A percentile compares a stretch with the other conserved stretches of the same genome.
Conservation (phyloP, 2,329 filamentous ascomycete genomes). For the Cladophialophora bantiana region DNA sequence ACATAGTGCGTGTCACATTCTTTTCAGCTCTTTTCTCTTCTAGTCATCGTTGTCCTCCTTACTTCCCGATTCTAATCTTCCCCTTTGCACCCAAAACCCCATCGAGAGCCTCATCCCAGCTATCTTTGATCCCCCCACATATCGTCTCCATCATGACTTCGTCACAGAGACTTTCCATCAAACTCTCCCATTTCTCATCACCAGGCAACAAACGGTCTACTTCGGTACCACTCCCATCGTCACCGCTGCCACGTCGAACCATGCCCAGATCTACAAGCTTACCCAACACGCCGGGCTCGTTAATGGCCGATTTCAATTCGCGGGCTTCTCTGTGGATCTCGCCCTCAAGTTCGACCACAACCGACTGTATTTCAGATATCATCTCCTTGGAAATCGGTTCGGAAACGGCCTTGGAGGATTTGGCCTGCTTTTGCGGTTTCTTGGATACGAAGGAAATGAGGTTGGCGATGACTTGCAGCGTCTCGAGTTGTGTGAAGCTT, state of each 20-base stretch:
- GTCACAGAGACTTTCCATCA: conserved; percentile 49
- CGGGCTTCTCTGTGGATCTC: conserved; percentile 47
- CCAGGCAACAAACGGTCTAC: not conserved
- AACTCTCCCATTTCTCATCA: conserved; percentile 23
- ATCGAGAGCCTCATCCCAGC: conserved; percentile 56
- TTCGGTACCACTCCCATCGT: not conserved
- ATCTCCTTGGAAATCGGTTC: conserved; percentile 15
- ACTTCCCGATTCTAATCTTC: conserved; percentile 30
- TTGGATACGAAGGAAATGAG: conserved; percentile 40
- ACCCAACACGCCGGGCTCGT: conserved; percentile 51
- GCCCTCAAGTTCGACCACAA: conserved; percentile 40
- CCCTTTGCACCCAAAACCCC: conserved; percentile 45
- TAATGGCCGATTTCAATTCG: conserved; percentile 48
- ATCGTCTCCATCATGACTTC: conserved; percentile 51
- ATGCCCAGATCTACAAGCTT: conserved; percentile 50
- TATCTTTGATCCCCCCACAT: conserved; percentile 55
- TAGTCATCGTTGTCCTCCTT: not conserved
- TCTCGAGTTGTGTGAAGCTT: conserved; percentile 50
- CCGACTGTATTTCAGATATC: conserved; percentile 19
- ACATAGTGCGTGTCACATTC: too few relatives aligned
- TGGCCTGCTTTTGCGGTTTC: conserved; percentile 25
- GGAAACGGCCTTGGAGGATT: conserved; percentile 12
- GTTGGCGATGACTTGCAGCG: conserved; percentile 49
- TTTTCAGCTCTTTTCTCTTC: not conserved
- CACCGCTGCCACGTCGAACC: conserved; percentile 33